phyloP scores from a whole-genome alignment of 352 stramenopile genomes.

The Pythium chondricola region DNA sequence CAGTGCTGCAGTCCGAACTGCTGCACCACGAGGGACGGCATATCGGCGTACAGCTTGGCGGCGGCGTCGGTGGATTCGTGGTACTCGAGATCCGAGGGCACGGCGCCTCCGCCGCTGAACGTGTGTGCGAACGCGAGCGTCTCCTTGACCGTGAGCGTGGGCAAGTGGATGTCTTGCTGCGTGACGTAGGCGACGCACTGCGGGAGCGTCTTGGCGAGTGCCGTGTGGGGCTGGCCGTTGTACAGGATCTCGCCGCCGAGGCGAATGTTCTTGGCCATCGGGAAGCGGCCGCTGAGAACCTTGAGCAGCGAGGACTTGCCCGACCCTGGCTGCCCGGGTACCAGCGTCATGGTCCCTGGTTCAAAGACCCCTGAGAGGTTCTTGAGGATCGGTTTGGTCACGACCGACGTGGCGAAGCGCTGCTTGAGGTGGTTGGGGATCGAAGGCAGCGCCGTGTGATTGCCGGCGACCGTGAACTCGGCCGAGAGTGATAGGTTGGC shows the following conservation, averaged over 20 bases:
- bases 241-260: conserved; percentile 23
- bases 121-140: conserved; percentile 25
- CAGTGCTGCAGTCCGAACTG: conserved; percentile 33
- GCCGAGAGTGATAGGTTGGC: conserved; percentile 11
- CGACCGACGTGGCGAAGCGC: conserved; percentile 14
- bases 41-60: conserved; percentile 18
- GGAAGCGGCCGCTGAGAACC: conserved; percentile 23
- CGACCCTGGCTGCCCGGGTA: conserved; percentile 25
- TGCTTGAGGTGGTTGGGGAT: conserved; percentile 21
- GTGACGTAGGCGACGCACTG: conserved; percentile 23
- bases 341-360: conserved; percentile 22
- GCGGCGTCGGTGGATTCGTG: conserved; percentile 3
- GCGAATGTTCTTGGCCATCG: conserved; percentile 26
- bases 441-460: conserved; percentile 15
- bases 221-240: conserved; percentile 12
- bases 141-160: conserved; percentile 28
- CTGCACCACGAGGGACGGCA: conserved; percentile 28
- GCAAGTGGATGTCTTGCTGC: conserved; percentile 23
- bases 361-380: conserved; percentile 25
- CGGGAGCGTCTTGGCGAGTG: conserved; percentile 11
- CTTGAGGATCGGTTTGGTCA: conserved; percentile 26
- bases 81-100: conserved; percentile 24
- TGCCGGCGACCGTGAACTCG: conserved; percentile 8
- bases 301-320: conserved; percentile 32
- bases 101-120: conserved; percentile 14